A percentile compares a stretch with the other conserved stretches of the same genome.
These are phyloP conservation scores for Aspergillus floridensis DNA, from an alignment of 2,329 filamentous ascomycete species.

Conservation along the genomic window DNA sequence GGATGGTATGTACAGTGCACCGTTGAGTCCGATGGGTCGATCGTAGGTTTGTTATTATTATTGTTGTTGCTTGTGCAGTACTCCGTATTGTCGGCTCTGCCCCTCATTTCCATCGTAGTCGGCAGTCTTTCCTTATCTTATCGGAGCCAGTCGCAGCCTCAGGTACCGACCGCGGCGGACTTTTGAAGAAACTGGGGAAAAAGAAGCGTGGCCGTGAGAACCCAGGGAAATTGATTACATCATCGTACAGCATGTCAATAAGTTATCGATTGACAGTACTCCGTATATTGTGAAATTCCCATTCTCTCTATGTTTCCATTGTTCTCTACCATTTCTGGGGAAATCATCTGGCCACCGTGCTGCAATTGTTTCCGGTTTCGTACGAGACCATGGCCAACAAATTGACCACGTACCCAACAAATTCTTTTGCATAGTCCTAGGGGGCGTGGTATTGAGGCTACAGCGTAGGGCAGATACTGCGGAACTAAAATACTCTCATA, in stretches of 20 bases:
- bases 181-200: not conserved
- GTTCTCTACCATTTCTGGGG: too few relatives aligned
- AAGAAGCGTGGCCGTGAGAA: too few relatives aligned
- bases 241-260: conserved; percentile 2
- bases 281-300: too few relatives aligned
- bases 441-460: conserved; percentile 25
- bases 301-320: too few relatives aligned
- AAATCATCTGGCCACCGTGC: not conserved
- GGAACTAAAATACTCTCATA: conserved; percentile 16
- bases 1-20: too few relatives aligned
- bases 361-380: not conserved
- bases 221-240: not conserved
- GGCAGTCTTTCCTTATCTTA: not conserved
- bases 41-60: too few relatives aligned
- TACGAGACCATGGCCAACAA: not conserved
- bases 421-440: conserved; percentile 2
- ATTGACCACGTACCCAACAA: conserved; percentile 17
- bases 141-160: not conserved
- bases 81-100: not conserved
- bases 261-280: not conserved
- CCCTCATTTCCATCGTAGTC: not conserved
- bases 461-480: conserved; percentile 27
- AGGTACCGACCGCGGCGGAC: not conserved
- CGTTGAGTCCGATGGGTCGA: too few relatives aligned
- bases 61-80: too few relatives aligned